Evolutionary conservation across 495 filamentous ascomycete genomes (phyloP).

Genomic region (Aspergillus nidulans): DNA sequence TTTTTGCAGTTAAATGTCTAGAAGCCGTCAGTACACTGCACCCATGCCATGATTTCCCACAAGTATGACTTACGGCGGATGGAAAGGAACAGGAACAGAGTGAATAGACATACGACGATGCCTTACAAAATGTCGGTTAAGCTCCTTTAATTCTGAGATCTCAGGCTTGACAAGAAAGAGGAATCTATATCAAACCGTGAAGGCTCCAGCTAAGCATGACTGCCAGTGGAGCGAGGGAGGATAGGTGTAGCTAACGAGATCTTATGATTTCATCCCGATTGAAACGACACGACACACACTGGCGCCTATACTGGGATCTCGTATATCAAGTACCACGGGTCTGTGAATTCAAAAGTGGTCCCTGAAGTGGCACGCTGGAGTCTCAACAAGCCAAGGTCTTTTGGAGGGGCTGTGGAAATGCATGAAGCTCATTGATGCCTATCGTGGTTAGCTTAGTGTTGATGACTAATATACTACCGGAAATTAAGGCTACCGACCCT

Average conservation of each 20-base stretch:
- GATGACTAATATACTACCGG: not conserved
- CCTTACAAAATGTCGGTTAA: not conserved
- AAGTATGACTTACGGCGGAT: not conserved
- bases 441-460: not conserved
- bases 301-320: too few species aligned
- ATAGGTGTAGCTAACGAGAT: constrained; percentile 4
- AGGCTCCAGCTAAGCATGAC: constrained; percentile 3
- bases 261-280: constrained; percentile 1
- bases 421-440: constrained; percentile 8
- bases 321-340: too few species aligned
- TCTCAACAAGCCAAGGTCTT: not conserved
- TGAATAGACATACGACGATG: not conserved
- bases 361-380: not conserved
- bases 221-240: not conserved
- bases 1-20: not conserved
- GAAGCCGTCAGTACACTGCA: not conserved
- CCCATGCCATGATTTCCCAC: not conserved
- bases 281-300: not conserved
- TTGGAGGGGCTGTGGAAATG: constrained; percentile 11
- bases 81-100: not conserved
- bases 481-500: not conserved
- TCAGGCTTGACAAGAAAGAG: not conserved
- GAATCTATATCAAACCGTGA: constrained; percentile 2
- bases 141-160: not conserved
- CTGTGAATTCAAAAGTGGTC: not conserved